These are phyloP conservation scores for Pichia sp. DNA, from an alignment of 1,139 yeast genomes.

Conservation along the genomic window DNA sequence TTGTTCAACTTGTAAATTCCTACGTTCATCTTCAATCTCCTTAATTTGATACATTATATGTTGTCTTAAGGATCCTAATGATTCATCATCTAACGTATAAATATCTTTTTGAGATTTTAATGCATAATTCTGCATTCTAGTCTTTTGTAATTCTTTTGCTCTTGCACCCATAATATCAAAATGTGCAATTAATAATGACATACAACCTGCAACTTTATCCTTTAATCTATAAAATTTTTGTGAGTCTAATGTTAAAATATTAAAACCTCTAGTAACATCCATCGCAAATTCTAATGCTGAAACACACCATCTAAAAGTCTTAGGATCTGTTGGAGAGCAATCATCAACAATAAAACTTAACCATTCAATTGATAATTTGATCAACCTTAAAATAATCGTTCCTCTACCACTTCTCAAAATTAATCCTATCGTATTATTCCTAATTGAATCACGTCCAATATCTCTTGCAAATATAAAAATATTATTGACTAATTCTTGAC, in stretches of 20 bases:
- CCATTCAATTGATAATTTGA: slow-evolving; percentile 83
- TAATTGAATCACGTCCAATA: slow-evolving; percentile 67
- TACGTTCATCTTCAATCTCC: slow-evolving; percentile 53
- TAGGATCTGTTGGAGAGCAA: slow-evolving; percentile 85
- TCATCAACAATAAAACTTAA: slow-evolving; percentile 89
- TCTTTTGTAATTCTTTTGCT: slow-evolving; percentile 61
- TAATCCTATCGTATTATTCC: slow-evolving; percentile 48
- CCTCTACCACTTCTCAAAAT: slow-evolving; percentile 45
- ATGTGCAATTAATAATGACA: slow-evolving; percentile 88
- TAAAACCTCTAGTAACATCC: slow-evolving; percentile 90
- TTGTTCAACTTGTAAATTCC: slow-evolving; percentile 44
- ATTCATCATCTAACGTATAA: slow-evolving; percentile 54
- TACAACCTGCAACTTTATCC: slow-evolving; percentile 87
- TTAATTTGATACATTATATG: slow-evolving; percentile 55
- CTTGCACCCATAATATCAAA: slow-evolving; percentile 98
- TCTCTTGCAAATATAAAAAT: slow-evolving; percentile 80
- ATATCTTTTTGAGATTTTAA: slow-evolving; percentile 40
- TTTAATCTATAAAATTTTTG: slow-evolving; percentile 70
- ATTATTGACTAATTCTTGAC: slow-evolving; percentile 73
- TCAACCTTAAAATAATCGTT: slow-evolving; percentile 63
- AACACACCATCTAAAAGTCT: slow-evolving; percentile 94
- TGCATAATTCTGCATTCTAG: slow-evolving; percentile 44
- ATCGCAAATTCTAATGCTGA: slow-evolving; percentile 92
- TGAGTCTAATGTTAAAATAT: slow-evolving; percentile 72
- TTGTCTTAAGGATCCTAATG: slow-evolving; percentile 47